Base-by-base conservation (phyloP, 148 eudicot species). In the Rhododendron ferrugineum region DNA sequence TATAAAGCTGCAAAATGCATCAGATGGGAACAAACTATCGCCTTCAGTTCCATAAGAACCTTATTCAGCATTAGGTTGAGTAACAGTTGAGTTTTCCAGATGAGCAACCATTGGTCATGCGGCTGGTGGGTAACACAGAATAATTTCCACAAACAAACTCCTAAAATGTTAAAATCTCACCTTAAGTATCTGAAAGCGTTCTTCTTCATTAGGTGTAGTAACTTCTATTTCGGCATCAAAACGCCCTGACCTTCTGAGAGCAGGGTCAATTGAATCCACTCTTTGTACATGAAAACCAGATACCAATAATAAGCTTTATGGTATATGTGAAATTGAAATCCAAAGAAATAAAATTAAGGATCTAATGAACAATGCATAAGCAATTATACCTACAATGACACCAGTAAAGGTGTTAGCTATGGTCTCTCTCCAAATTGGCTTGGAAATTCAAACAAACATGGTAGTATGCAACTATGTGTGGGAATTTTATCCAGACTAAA, bases 211-310 rank as follows among this genome's bases (percentile, higher is more conserved):
- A n/a, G 99, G 99, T n/a, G 98, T 93, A 83, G 96, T 90, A 79
- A 97, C 99, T 91, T 97, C 99, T 86, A 95, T 80, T 86, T 97
- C 99, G 80, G 92, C 86, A 91, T 97, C 99, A 92, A 97, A 94
- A 86, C 99, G 99, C 60, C 99, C 99, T 40, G 94, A 88, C 88
- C 99, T 93, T 91, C 99, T 93, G 56, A 97, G 89, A 52, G 98
- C 98, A 86, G 99, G 99, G 85, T 97, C 99, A 91, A 97, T 90
- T 82, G 98, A 92, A 89, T 97, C 98, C 82, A 95, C 89, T 89
- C 99, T 97, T 73, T 84, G 40, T 60, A 87, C 86, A 86, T 64
- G 84, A 87, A 85, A 87, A 73, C 66, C 56, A 74, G 77, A 85
- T 78, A 78, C 88, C 44, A 83, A 42, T 20, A 83, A 26, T 28